A percentile compares a stretch with the other conserved stretches of the same genome.
Evolutionary conservation across 2,329 filamentous ascomycete species (phyloP).

Genomic region (Fusarium mangiferae): DNA sequence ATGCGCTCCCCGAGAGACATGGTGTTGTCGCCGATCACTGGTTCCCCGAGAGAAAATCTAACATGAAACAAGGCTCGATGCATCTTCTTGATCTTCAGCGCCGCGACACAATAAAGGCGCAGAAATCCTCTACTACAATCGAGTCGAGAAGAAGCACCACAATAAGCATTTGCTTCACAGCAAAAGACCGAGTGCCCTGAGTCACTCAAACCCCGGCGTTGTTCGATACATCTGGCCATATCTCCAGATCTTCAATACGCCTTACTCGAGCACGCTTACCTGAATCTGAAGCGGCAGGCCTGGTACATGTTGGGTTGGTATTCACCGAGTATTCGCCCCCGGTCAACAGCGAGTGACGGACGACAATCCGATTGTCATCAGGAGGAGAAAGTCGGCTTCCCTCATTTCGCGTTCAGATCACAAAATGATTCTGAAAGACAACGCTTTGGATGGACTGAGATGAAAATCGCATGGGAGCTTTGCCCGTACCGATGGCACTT

Average conservation of each 20-base stretch:
- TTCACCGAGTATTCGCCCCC: too few relatives aligned
- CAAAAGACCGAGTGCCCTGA: neutral
- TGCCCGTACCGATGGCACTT: neutral
- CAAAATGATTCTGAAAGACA: too few relatives aligned
- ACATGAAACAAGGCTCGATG: neutral
- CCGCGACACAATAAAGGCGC: neutral
- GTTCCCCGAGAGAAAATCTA: neutral
- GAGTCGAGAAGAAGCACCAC: neutral
- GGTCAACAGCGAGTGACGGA: too few relatives aligned
- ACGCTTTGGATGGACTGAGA: too few relatives aligned
- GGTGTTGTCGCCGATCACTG: neutral
- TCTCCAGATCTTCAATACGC: too few relatives aligned
- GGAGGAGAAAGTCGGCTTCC: too few relatives aligned
- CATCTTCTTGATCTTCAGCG: neutral
- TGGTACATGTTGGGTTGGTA: too few relatives aligned
- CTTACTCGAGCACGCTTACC: too few relatives aligned
- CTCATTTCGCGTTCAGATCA: too few relatives aligned
- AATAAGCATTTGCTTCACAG: accelerated
- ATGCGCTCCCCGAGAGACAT: neutral
- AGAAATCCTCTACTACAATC: neutral
- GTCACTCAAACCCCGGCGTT: neutral
- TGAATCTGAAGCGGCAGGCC: too few relatives aligned
- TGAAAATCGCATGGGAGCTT: too few relatives aligned
- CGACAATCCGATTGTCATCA: too few relatives aligned
- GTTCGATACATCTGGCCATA: neutral